Evolutionary conservation across 2,329 filamentous ascomycete species (phyloP).

Genomic region (Huntiella decipiens): DNA sequence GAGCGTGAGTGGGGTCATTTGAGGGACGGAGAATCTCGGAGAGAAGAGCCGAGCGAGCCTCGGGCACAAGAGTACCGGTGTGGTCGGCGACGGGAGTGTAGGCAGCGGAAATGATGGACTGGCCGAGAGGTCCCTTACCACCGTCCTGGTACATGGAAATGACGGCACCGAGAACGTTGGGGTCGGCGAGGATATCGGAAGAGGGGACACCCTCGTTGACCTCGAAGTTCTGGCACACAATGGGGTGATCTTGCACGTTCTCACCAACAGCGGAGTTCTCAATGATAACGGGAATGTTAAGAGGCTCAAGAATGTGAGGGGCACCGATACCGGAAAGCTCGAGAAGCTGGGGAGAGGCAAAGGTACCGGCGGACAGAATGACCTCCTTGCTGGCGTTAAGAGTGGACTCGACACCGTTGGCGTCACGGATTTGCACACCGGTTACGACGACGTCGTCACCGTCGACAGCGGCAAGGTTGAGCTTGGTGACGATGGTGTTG

Average conservation of each 20-base stretch:
- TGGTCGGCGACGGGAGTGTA: constrained; percentile 19
- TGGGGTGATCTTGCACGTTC: constrained; percentile 34
- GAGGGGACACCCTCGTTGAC: constrained; percentile 18
- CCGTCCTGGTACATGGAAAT: constrained; percentile 20
- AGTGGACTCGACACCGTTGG: constrained; percentile 11
- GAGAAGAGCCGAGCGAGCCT: constrained; percentile 15
- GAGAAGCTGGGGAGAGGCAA: constrained; percentile 32
- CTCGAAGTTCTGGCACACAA: constrained; percentile 21
- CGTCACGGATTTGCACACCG: constrained; percentile 16
- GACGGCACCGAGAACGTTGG: constrained; percentile 17
- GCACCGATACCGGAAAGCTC: constrained; percentile 32
- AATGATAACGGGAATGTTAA: constrained; percentile 26
- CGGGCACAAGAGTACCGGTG: constrained; percentile 14
- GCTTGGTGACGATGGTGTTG: constrained; percentile 18
- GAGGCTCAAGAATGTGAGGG: constrained; percentile 21
- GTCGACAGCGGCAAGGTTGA: constrained; percentile 16
- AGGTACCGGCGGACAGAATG: constrained; percentile 30
- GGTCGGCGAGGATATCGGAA: constrained; percentile 19
- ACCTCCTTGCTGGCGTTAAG: constrained; percentile 24
- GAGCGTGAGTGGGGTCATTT: constrained; percentile 12
- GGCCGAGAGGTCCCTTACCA: constrained; percentile 19
- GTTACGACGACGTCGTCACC: constrained; percentile 17
- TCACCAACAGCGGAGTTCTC: constrained; percentile 37
- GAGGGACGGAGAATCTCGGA: constrained; percentile 12
- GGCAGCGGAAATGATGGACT: constrained; percentile 21